Conservation (phyloP, 2,329 filamentous ascomycete genomes). For the Calonectria fujianensis region DNA sequence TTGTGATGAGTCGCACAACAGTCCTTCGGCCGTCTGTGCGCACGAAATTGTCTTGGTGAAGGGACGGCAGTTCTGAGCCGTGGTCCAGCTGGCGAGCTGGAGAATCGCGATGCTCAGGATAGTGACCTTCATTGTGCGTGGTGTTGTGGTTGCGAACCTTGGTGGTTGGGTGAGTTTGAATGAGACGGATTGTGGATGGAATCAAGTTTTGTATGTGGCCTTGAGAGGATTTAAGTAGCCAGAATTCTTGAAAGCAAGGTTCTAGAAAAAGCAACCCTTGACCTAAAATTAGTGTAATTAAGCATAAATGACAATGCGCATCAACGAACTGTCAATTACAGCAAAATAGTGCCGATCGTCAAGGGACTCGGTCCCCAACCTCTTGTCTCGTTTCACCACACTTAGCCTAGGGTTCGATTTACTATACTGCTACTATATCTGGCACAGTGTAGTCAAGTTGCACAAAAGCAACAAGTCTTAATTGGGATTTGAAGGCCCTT, state of each 20-base stretch:
- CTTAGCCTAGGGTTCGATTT: no score
- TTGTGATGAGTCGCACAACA: neutral
- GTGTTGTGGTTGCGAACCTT: neutral
- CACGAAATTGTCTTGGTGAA: neutral
- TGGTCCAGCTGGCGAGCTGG: neutral
- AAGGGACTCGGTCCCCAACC: neutral
- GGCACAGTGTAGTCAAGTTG: no score
- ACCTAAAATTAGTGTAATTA: neutral
- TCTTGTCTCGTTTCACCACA: neutral
- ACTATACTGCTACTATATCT: no score
- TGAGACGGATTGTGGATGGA: neutral
- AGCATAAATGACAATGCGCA: neutral
- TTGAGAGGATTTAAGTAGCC: neutral
- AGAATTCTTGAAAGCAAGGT: neutral
- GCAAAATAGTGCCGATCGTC: neutral
- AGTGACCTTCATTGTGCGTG: neutral
- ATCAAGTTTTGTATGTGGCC: neutral
- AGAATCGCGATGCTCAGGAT: neutral
- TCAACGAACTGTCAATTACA: neutral
- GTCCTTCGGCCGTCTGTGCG: accelerated
- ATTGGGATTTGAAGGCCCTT: no score
- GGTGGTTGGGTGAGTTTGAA: neutral
- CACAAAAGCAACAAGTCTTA: no score
- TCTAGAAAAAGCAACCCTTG: neutral
- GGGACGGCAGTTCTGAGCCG: neutral